These are phyloP conservation scores for Dissophora ornata DNA, from an alignment of 192 early-diverging fungal genomes.

Conservation along the genomic window DNA sequence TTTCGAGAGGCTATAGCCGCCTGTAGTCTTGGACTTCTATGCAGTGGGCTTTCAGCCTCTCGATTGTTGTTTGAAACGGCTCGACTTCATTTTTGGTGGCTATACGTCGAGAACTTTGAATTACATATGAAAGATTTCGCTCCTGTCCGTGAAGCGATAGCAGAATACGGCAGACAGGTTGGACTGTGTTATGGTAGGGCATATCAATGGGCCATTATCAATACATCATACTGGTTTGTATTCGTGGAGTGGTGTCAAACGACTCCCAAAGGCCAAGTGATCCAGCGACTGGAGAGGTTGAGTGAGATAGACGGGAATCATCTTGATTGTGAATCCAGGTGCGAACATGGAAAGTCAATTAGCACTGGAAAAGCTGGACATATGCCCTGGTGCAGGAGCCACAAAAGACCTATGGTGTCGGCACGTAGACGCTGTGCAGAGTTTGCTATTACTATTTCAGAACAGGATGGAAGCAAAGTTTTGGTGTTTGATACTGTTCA, in stretches of 20 bases:
- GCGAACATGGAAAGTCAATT: constrained; percentile 1
- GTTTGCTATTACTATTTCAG: neutral
- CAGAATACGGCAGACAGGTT: neutral
- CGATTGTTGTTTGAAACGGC: neutral
- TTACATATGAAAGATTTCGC: neutral
- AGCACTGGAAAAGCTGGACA: constrained; percentile 1
- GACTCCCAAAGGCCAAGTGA: neutral
- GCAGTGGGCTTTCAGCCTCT: constrained; percentile 1
- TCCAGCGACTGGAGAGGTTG: neutral
- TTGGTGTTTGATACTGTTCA: neutral
- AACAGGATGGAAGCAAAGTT: neutral
- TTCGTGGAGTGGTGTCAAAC: constrained; percentile 4
- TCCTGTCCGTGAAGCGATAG: neutral
- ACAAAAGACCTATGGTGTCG: too few species aligned
- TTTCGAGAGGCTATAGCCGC: neutral
- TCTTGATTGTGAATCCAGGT: constrained; percentile 1
- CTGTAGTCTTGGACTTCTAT: constrained; percentile 1
- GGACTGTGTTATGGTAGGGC: constrained; percentile 13
- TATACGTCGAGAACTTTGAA: neutral
- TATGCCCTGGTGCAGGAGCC: constrained; percentile 7
- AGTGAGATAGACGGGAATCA: neutral
- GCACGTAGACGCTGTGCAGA: too few species aligned
- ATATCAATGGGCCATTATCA: neutral
- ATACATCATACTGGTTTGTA: neutral
- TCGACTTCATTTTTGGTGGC: neutral